Conservation (phyloP, 257 asterid genomes). For the Craterostigma plantagineum region DNA sequence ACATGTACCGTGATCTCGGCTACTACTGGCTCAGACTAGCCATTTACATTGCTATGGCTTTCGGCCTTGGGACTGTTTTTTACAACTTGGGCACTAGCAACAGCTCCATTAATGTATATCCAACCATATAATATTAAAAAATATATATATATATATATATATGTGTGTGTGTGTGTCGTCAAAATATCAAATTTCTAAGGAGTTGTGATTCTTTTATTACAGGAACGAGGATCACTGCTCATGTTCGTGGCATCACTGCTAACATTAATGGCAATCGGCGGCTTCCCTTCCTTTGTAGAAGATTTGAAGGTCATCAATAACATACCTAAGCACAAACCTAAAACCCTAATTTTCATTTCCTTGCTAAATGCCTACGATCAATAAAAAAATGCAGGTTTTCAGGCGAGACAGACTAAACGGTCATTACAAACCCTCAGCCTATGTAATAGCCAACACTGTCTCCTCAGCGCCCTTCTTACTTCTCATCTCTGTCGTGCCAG, state of each 20-base stretch:
- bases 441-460: slow-evolving; percentile 32
- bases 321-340: background rate
- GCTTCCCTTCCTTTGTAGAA: slow-evolving; percentile 54
- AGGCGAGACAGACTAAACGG: slow-evolving; percentile 38
- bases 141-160: background rate
- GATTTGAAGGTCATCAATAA: slow-evolving; percentile 51
- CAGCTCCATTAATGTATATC: slow-evolving; percentile 34
- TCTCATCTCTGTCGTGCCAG: slow-evolving; percentile 27
- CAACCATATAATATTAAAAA: too few relatives aligned
- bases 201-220: slow-evolving; percentile 11
- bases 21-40: slow-evolving; percentile 59
- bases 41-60: slow-evolving; percentile 23
- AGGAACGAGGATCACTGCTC: slow-evolving; percentile 43
- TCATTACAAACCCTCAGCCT: slow-evolving; percentile 25
- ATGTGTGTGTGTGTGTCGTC: too few relatives aligned
- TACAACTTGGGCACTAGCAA: slow-evolving; percentile 24
- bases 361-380: background rate
- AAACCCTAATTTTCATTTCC: background rate
- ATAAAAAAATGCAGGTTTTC: slow-evolving; percentile 18
- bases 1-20: slow-evolving; percentile 51
- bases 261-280: slow-evolving; percentile 54
- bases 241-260: slow-evolving; percentile 36
- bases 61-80: slow-evolving; percentile 33
- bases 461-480: slow-evolving; percentile 39
- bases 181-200: background rate